Conservation (phyloP, 1,139 yeast species). For the Lodderomyces elongisporus region DNA sequence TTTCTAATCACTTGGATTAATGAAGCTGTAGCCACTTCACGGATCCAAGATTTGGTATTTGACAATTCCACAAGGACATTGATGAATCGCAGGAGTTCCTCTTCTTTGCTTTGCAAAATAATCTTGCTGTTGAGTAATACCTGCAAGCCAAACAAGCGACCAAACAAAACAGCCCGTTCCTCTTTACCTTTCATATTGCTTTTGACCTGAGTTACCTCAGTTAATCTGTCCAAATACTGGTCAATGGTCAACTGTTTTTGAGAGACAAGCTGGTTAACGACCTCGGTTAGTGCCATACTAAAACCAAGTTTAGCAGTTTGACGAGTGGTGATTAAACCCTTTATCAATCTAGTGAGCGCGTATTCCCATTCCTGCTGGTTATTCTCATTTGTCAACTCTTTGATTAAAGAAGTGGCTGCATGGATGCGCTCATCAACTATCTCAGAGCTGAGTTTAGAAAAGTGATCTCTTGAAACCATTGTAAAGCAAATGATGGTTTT, state of each 20-base stretch:
- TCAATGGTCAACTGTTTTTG: constrained; percentile 21
- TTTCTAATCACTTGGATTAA: constrained; percentile 46
- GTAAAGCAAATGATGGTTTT: too few species aligned
- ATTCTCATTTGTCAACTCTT: constrained; percentile 47
- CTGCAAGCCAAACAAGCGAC: constrained; percentile 80
- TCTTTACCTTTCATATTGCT: constrained; percentile 68
- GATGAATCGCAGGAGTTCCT: constrained; percentile 34
- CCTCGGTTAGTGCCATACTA: constrained; percentile 81
- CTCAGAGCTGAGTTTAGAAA: constrained; percentile 75
- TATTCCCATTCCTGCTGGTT: constrained; percentile 69
- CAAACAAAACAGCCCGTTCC: constrained; percentile 75
- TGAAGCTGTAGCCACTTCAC: constrained; percentile 76
- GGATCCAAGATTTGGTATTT: constrained; percentile 69
- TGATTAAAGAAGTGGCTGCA: constrained; percentile 65
- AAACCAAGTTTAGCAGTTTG: constrained; percentile 86
- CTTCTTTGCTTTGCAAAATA: constrained; percentile 28
- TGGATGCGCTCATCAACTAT: constrained; percentile 64
- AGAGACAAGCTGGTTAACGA: constrained; percentile 46
- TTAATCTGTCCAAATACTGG: constrained; percentile 41
- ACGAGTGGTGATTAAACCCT: constrained; percentile 76
- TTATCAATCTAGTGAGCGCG: constrained; percentile 69
- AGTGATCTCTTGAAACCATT: constrained; percentile 64
- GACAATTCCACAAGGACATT: constrained; percentile 56
- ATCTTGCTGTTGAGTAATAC: constrained; percentile 58
- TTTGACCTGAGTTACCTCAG: constrained; percentile 37